These are phyloP conservation scores for Sporisorium sorghi DNA, from an alignment of 1,284 basidiomycete genomes.

Conservation along the genomic window DNA sequence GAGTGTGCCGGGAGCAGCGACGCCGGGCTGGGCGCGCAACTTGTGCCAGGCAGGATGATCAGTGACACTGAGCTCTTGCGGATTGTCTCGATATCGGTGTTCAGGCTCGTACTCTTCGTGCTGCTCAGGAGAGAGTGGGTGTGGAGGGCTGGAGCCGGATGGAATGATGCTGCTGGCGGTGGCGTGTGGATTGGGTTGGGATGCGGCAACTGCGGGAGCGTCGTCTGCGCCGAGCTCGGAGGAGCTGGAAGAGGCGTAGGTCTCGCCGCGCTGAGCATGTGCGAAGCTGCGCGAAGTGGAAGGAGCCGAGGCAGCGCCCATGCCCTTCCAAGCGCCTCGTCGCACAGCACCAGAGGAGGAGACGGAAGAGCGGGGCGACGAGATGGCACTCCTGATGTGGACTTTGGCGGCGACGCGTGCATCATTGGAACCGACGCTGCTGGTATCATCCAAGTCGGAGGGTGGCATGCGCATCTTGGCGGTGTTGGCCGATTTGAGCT, in stretches of 20 bases:
- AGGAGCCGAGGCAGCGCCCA: conserved; percentile 33
- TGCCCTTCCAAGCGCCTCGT: conserved; percentile 45
- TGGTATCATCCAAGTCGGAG: conserved; percentile 40
- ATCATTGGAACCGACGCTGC: conserved; percentile 46
- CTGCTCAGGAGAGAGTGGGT: not conserved
- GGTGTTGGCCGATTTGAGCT: conserved; percentile 22
- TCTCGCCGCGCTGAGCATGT: conserved; percentile 23
- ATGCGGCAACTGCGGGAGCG: not conserved
- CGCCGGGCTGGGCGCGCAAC: conserved; percentile 24
- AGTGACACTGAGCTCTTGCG: conserved; percentile 29
- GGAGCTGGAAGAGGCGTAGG: conserved; percentile 33
- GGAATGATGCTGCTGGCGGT: not conserved
- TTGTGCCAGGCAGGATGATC: conserved; percentile 48
- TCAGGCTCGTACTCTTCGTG: conserved; percentile 16
- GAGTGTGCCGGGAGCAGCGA: conserved; percentile 37
- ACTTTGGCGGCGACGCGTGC: conserved; percentile 29
- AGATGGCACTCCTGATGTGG: conserved; percentile 48
- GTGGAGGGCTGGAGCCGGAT: conserved; percentile 11
- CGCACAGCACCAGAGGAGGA: conserved; percentile 44
- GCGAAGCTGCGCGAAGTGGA: conserved; percentile 36
- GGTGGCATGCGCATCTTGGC: conserved; percentile 29
- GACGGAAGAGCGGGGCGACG: conserved; percentile 50
- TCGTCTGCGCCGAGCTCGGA: conserved; percentile 38
- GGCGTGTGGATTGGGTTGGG: not conserved
- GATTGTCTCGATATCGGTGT: conserved; percentile 33